Conservation (phyloP, 108 stramenopile species). For the Parietichytrium sp. region DNA sequence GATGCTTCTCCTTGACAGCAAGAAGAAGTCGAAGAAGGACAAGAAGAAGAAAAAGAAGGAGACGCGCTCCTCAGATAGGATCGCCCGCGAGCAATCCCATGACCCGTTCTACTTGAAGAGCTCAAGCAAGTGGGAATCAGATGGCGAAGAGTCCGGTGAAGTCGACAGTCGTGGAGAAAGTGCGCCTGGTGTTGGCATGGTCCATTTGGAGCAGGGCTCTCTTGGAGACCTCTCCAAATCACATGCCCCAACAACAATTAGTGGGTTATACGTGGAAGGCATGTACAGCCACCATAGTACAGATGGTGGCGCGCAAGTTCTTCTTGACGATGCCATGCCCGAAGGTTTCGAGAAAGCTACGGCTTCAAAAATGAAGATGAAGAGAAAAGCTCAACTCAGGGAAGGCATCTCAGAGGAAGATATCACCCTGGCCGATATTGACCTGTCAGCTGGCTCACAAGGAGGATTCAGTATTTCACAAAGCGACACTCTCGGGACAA, state of each 20-base stretch:
- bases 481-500: conserved; percentile 53
- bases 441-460: conserved; percentile 75
- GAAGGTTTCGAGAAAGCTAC: background rate
- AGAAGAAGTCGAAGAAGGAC: background rate
- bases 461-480: conserved; percentile 73
- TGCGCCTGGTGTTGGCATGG: background rate
- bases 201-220: background rate
- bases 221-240: background rate
- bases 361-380: background rate
- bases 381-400: background rate
- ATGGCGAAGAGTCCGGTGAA: background rate
- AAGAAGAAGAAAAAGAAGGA: background rate
- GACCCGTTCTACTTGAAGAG: background rate
- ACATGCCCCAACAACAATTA: background rate
- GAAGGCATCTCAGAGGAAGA: conserved; percentile 69
- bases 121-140: background rate
- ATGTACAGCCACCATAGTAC: no score
- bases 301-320: background rate
- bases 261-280: background rate
- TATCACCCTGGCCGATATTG: conserved; percentile 75
- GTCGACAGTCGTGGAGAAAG: background rate
- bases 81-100: background rate
- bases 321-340: conserved; percentile 29
- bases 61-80: background rate
- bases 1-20: background rate